A percentile compares a stretch with the other conserved stretches of the same genome.
phyloP scores from a whole-genome alignment of 345 rosid genomes.

The Gynandropsis gynandra region DNA sequence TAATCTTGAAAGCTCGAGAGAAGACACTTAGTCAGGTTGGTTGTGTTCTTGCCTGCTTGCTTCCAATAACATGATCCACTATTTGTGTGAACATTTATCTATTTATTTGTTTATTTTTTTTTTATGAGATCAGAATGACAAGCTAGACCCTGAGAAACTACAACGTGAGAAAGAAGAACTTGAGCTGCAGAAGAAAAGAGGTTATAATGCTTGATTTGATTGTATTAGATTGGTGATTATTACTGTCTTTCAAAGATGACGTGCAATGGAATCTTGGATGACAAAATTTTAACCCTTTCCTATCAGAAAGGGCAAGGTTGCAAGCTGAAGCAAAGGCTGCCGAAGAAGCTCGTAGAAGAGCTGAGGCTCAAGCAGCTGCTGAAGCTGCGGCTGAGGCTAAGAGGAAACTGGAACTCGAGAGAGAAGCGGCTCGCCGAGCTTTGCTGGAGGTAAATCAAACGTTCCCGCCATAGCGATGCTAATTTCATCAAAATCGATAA shows the following conservation, averaged over 20 bases:
- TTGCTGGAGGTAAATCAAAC: conserved; percentile 47
- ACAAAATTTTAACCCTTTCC: not conserved
- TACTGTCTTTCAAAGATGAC: conserved; percentile 1
- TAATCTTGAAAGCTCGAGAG: conserved; percentile 76
- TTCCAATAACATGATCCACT: too few relatives aligned
- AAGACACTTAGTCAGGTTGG: conserved; percentile 74
- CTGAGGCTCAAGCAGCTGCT: conserved; percentile 71
- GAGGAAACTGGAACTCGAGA: conserved; percentile 67
- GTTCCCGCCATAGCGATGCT: not conserved
- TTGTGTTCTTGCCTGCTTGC: not conserved
- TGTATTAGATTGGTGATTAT: not conserved
- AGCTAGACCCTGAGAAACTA: conserved; percentile 63
- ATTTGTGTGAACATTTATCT: too few relatives aligned
- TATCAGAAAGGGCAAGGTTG: conserved; percentile 65
- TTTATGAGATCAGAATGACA: conserved; percentile 46
- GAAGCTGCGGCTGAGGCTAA: conserved; percentile 45
- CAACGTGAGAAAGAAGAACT: conserved; percentile 68
- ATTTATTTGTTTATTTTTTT: not conserved
- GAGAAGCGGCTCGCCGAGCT: conserved; percentile 90
- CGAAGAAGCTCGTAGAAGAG: conserved; percentile 66
- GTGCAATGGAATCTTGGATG: not conserved
- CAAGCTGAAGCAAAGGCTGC: conserved; percentile 88
- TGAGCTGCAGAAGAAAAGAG: conserved; percentile 68
- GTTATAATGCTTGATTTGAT: conserved; percentile 28
- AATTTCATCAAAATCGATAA: not conserved